Percentiles rank a stretch among this genome's conserved stretches.
Conservation (phyloP, 169 alveolate genomes). For the Babesia microti region DNA sequence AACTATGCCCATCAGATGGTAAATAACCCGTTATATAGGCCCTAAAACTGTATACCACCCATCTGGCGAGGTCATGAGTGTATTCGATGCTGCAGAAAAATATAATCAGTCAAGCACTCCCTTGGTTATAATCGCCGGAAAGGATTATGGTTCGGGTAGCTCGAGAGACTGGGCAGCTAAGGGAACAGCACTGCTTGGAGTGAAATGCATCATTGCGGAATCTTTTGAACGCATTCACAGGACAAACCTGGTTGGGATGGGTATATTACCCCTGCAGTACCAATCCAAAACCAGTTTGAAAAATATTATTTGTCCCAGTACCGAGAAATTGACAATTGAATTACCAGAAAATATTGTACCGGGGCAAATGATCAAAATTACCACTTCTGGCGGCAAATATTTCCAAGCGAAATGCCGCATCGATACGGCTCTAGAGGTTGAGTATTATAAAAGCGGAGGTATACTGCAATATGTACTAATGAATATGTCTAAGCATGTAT, state of each 20-base stretch:
- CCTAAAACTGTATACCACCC: conserved; percentile 85
- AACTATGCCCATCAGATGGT: conserved; percentile 74
- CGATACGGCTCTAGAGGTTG: conserved; percentile 62
- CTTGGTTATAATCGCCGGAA: conserved; percentile 78
- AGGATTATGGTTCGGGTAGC: conserved; percentile 92
- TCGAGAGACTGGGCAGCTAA: conserved; percentile 98
- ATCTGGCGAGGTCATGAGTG: conserved; percentile 70
- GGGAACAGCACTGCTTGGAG: conserved; percentile 87
- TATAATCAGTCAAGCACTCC: conserved; percentile 44
- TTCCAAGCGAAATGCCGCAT: conserved; percentile 42
- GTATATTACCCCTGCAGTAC: conserved; percentile 87
- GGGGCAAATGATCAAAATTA: conserved; percentile 24
- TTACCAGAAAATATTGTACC: conserved; percentile 15
- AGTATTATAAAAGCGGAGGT: conserved; percentile 66
- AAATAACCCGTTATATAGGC: too few relatives aligned
- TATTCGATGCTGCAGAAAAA: conserved; percentile 82
- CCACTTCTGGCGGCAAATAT: conserved; percentile 30
- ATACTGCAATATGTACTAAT: conserved; percentile 63
- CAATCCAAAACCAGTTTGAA: too few relatives aligned
- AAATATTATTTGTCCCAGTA: conserved; percentile 3
- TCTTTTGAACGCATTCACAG: conserved; percentile 92
- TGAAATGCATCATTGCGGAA: conserved; percentile 87
- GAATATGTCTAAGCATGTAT: conserved; percentile 42
- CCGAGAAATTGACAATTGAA: conserved; percentile 35
- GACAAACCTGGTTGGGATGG: conserved; percentile 89